Conservation (phyloP, 208 protist genomes). For the Leishmania guyanensis region DNA sequence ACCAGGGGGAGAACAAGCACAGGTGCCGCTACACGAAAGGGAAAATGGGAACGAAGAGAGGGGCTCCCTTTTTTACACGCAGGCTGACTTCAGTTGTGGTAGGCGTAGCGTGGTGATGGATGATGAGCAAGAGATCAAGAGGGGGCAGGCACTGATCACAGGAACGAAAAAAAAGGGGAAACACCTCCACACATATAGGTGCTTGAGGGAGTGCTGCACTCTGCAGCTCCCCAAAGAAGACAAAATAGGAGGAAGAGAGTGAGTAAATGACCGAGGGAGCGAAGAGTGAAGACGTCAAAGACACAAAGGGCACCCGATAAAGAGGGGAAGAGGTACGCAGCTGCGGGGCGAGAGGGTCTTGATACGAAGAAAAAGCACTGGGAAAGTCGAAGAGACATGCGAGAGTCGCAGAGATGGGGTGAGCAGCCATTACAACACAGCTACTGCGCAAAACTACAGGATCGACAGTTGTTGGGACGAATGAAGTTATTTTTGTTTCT, state of each 20-base stretch:
- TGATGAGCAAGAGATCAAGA: not conserved
- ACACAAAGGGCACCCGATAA: slow-evolving; percentile 3
- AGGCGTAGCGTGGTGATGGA: not conserved
- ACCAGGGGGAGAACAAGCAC: not conserved
- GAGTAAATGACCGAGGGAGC: not conserved
- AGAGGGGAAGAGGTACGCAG: not conserved
- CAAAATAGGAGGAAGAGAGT: not conserved
- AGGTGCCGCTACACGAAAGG: not conserved
- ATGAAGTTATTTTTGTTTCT: not conserved
- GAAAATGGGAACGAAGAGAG: not conserved
- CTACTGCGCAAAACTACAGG: not conserved
- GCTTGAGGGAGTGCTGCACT: not conserved
- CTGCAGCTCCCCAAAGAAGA: not conserved
- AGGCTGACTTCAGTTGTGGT: not conserved
- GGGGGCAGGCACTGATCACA: not conserved
- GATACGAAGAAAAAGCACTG: not conserved
- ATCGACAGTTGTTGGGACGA: not conserved
- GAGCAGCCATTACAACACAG: not conserved
- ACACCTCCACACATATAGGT: not conserved
- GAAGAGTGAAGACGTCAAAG: not conserved
- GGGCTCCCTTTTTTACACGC: not conserved
- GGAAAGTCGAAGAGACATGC: not conserved
- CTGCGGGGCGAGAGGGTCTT: not conserved
- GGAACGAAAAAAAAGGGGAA: not conserved
- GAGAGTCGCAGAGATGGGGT: not conserved